Evolutionary conservation across 805 yeast species (phyloP), one percentile per base, ranked within the genome.

Genomic region (Wickerhamiella spandovensis): DNA sequence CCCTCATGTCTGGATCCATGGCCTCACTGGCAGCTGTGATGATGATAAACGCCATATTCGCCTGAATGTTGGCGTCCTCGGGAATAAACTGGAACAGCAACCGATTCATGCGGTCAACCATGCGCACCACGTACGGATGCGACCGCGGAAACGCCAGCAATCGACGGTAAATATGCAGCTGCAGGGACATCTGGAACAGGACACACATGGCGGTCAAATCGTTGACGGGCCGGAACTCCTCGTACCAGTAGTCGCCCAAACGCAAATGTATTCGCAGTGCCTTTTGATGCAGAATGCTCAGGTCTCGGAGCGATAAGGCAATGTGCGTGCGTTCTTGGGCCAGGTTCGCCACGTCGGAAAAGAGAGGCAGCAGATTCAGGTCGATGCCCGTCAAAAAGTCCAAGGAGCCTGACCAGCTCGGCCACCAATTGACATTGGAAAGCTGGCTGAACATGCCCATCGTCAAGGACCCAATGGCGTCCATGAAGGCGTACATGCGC

Each of bases 21-120:
- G 74, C 70, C 55, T 80, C 85, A 61, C 82, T 76, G 18, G 77
- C 85, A 21, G 79, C 77, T 25, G 79, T 70, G 54, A 79, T 77
- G 3, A 73, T 63, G 18, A 80, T 77, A 51, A 79, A 75, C 5
- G 77, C 67, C 47, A 78, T 63, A 58, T 83, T 77, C 4, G 77
- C 64, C 51, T 78, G 81, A 5, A 78, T 77, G 0, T 78, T 71
- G 2, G 76, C 66, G 9, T 70, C 67, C 5, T 71, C 64, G 18
- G 71, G 74, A 7, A 80, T 69, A 49, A 70, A 62, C 0, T 63
- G 57, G 35, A 63, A 66, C 2, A 74, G 54, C 1, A 72, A 56
- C 4, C 55, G 54, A 1, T 70, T 68, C 53, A 76, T 70, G 15
- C 68, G 70, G 8, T 56, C 50, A 20, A 76, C 75, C 38, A 76